Evolutionary conservation across 164 flowering plant species (phyloP), one percentile per base, ranked within the genome.

Genomic region (Brasenia schreberi): DNA sequence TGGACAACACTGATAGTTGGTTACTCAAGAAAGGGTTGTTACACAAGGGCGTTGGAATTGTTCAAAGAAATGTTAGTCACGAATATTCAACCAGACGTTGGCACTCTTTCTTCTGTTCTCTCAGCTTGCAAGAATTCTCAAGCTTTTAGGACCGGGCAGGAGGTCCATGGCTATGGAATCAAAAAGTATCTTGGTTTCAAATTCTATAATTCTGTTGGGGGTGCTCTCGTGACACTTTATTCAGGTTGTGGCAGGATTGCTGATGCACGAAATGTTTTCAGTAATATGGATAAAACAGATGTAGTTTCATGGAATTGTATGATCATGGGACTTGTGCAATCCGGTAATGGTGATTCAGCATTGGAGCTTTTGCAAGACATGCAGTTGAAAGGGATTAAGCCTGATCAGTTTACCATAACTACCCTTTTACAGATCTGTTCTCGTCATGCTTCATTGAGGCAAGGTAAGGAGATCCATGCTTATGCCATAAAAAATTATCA

Each of bases 231-330:
- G 69, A 72, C 81, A 27, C 43, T 79, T 75, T 83, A 85, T 65
- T 74, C 77, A 12, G 73, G 45, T 39, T 71, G 71, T 66, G 61
- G 75, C 42, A 76, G 77, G 72, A 66, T 69, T 27, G 71, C 44
- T 6, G 79, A 74, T 67, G 80, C 83, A 5, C 23, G 65, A 66
- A 71, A 64, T 68, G 80, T 81, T 10, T 85, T 80, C 74, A 71
- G 63, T 39, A 62, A 77, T 59, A 80, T 83, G 89, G 82, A 83
- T 63, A 76, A 67, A 69, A 52, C 64, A 18, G 82, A 82, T 71
- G 77, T 73, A 42, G 84, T 83, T 49, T 72, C 87, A 18, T 82
- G 89, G 89, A 85, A 83, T 73, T 77, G 84, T n/a, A 82, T 77
- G 81, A 81, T 85, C 72, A 72, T 74, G n/a, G 79, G 83, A 11